These are phyloP conservation scores for Zelonia costaricensis DNA, from an alignment of 208 protist species.

Conservation along the genomic window DNA sequence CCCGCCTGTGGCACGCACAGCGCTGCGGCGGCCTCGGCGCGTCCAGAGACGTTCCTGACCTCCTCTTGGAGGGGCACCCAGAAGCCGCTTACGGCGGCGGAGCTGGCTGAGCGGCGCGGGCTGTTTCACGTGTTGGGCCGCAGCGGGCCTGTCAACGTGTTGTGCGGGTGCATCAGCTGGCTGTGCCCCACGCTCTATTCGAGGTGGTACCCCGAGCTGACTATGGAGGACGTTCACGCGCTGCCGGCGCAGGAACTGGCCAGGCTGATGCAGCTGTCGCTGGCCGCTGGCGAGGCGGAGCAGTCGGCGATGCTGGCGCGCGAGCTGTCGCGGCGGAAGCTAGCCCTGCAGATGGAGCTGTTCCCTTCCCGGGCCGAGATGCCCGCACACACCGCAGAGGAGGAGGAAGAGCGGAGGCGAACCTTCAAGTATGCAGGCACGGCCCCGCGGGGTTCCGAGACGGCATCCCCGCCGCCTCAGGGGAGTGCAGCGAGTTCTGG, in stretches of 20 bases:
- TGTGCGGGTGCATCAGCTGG: conserved; percentile 24
- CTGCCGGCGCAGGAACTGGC: conserved; percentile 62
- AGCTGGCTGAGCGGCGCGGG: conserved; percentile 5
- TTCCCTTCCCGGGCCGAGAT: not conserved
- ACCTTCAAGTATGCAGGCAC: too few relatives aligned
- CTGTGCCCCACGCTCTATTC: conserved; percentile 46
- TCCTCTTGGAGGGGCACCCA: conserved; percentile 15
- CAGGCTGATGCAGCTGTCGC: conserved; percentile 65
- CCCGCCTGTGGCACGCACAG: not conserved
- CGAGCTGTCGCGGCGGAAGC: conserved; percentile 65
- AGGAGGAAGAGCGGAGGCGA: not conserved
- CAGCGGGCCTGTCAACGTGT: conserved; percentile 8
- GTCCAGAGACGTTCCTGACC: conserved; percentile 7
- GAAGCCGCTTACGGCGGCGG: not conserved
- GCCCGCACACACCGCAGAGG: not conserved
- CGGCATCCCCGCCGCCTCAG: too few relatives aligned
- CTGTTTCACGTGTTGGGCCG: conserved; percentile 37
- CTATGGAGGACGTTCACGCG: conserved; percentile 14
- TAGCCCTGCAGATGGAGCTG: conserved; percentile 23
- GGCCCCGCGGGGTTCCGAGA: too few relatives aligned
- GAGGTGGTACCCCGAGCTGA: conserved; percentile 26
- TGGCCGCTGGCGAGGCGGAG: conserved; percentile 61
- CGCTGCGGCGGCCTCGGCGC: not conserved
- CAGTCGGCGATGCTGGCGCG: conserved; percentile 63
- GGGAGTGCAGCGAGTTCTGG: too few relatives aligned